These are phyloP conservation scores for Aspergillus homomorphus DNA, from an alignment of 495 filamentous ascomycete species.

Conservation along the genomic window DNA sequence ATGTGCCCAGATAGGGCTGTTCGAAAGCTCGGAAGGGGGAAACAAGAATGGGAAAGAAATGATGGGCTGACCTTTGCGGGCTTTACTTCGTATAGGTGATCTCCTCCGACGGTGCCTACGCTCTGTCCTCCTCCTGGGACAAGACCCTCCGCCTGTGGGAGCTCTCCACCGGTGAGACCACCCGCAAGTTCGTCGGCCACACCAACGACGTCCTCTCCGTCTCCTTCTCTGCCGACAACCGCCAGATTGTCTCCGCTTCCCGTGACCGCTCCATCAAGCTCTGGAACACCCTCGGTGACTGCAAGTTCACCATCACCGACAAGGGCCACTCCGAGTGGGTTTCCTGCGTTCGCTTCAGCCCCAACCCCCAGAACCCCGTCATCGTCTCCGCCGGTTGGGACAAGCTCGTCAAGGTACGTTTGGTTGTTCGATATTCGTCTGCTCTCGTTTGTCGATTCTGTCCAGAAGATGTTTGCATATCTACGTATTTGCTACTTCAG, in stretches of 20 bases:
- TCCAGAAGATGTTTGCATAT: constrained; percentile 88
- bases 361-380: constrained; percentile 99
- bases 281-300: constrained; percentile 99
- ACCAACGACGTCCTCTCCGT: constrained; percentile 99
- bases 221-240: constrained; percentile 99
- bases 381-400: constrained; percentile 99
- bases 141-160: constrained; percentile 99
- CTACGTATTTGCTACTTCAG: constrained; percentile 99
- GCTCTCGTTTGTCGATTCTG: constrained; percentile 6
- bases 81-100: constrained; percentile 71
- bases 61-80: constrained; percentile 38
- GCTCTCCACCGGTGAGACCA: constrained; percentile 92
- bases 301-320: constrained; percentile 99
- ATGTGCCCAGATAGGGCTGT: not conserved
- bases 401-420: constrained; percentile 98
- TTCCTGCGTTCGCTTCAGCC: constrained; percentile 98
- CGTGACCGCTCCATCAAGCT: constrained; percentile 99
- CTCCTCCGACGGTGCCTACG: constrained; percentile 99
- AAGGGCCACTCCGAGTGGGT: constrained; percentile 99
- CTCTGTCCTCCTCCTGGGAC: constrained; percentile 98
- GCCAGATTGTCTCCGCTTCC: constrained; percentile 98
- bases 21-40: constrained; percentile 3
- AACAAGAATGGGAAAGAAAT: constrained; percentile 16
- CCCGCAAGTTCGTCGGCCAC: constrained; percentile 97
- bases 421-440: constrained; percentile 14